Conservation (phyloP, 805 yeast genomes). For the Candida adriatica region DNA sequence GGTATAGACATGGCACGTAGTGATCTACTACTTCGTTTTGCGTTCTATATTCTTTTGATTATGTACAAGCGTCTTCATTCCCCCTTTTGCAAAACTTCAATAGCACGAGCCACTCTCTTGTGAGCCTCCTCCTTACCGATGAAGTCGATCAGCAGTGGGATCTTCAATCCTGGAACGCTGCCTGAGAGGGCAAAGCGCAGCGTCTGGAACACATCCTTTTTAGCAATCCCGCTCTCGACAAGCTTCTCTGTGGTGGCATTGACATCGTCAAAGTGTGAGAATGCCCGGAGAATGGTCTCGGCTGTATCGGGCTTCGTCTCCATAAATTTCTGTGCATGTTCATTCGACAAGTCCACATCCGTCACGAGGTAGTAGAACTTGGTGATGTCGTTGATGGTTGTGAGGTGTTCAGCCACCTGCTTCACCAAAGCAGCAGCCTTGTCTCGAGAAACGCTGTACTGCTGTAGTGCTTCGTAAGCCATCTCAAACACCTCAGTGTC, state of each 20-base stretch:
- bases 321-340: slow-evolving; percentile 27
- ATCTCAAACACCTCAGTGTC: slow-evolving; percentile 32
- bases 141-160: slow-evolving; percentile 49
- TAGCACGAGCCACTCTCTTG: slow-evolving; percentile 24
- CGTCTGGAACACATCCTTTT: slow-evolving; percentile 45
- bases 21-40: too few species aligned
- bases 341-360: slow-evolving; percentile 18
- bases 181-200: slow-evolving; percentile 68
- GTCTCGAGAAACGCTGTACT: slow-evolving; percentile 18
- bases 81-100: not conserved
- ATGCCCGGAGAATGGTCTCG: slow-evolving; percentile 12
- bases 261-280: slow-evolving; percentile 8
- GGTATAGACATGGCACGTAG: too few species aligned
- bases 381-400: slow-evolving; percentile 46
- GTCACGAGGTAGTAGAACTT: slow-evolving; percentile 44
- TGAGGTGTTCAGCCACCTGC: slow-evolving; percentile 41
- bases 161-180: slow-evolving; percentile 58
- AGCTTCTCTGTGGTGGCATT: slow-evolving; percentile 5
- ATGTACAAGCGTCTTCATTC: not conserved
- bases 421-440: slow-evolving; percentile 35
- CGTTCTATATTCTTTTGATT: not conserved
- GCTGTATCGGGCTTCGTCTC: slow-evolving; percentile 12
- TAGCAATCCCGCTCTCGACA: slow-evolving; percentile 17
- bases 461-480: slow-evolving; percentile 17
- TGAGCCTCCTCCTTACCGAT: slow-evolving; percentile 40